Base-by-base conservation (phyloP, 1,284 basidiomycete genomes). In the Kalmanozyma brasiliensis region DNA sequence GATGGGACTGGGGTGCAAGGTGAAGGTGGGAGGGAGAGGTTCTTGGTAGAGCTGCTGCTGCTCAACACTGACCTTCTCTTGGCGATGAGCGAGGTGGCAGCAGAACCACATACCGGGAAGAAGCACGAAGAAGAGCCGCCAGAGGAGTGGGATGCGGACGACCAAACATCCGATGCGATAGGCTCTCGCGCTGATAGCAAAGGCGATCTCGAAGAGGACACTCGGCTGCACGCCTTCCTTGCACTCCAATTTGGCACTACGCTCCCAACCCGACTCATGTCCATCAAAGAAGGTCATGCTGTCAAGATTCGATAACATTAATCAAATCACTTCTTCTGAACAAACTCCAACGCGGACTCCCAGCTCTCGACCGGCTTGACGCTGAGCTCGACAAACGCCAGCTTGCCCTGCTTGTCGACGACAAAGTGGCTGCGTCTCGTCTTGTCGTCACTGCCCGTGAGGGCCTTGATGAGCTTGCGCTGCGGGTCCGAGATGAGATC, bases 401-500 rank as follows among this genome's bases (percentile, higher is more conserved):
- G 47, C 36, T 51, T 76, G 3, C 72, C 77, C 5, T 78, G 32
- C 4, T 23, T 49, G 34, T 74, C 73, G 4, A 80, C 45, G 14
- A 80, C 78, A 60, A 80, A 79, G 52, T 80, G 78, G 32, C 69
- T 73, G 42, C 73, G 55, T 59, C 82, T 91, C 41, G 89, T 90
- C 3, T 89, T 90, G 6, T 77, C 69, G 42, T 88, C 88, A 2
- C 87, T 89, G 2, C 93, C 92, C 14, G 93, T 94, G 33, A 98
- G 86, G 8, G 88, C 88, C 46, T 86, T 87, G 77, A 97, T 92
- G 32, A 97, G 85, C 34, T 86, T 82, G 36, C 90, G 87, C 78
- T 93, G 88, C 19, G 91, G 92, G 82, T 98, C 94, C 8, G 91
- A 94, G 40, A 98, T 86, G 6, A 97, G 85, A 5, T 88, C 86